Conservation (phyloP, 768 basidiomycete species). For the Collybiopsis luxurians region DNA sequence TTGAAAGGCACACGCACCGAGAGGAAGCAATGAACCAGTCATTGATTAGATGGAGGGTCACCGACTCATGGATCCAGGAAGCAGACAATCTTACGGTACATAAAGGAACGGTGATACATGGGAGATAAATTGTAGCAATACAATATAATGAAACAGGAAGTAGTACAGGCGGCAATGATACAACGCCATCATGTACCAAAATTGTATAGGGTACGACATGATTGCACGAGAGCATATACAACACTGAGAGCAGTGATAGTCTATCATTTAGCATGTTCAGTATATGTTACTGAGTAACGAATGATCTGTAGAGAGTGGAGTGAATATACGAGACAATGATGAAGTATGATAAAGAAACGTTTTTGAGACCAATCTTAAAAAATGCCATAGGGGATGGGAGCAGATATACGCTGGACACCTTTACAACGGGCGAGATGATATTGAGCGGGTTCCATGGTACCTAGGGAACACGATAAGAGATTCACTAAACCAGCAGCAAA, state of each 20-base stretch:
- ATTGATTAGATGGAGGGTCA: too few relatives aligned
- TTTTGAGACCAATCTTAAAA: constrained; percentile 84
- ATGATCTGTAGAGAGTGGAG: constrained; percentile 46
- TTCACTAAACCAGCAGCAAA: too few relatives aligned
- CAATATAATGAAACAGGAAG: too few relatives aligned
- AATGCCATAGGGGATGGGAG: constrained; percentile 84
- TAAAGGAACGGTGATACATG: too few relatives aligned
- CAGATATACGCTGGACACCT: constrained; percentile 88
- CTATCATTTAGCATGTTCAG: constrained; percentile 86
- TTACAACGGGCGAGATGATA: constrained; percentile 88
- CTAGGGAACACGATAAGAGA: constrained; percentile 24
- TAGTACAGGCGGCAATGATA: too few relatives aligned
- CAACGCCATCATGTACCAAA: constrained; percentile 60
- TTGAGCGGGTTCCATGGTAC: constrained; percentile 78
- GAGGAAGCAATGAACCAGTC: too few relatives aligned
- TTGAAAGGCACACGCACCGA: constrained; percentile 72
- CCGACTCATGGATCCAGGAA: too few relatives aligned
- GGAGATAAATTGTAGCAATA: too few relatives aligned
- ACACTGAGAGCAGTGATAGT: constrained; percentile 88
- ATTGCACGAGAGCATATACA: constrained; percentile 71
- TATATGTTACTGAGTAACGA: constrained; percentile 90
- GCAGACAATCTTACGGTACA: too few relatives aligned
- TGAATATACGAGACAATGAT: background rate
- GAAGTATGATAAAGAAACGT: constrained; percentile 33
- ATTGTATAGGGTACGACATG: constrained; percentile 75